A percentile compares a stretch with the other conserved stretches of the same genome.
Evolutionary conservation across 2,329 filamentous ascomycete genomes (phyloP).

Genomic region (Stenocarpella maydis): DNA sequence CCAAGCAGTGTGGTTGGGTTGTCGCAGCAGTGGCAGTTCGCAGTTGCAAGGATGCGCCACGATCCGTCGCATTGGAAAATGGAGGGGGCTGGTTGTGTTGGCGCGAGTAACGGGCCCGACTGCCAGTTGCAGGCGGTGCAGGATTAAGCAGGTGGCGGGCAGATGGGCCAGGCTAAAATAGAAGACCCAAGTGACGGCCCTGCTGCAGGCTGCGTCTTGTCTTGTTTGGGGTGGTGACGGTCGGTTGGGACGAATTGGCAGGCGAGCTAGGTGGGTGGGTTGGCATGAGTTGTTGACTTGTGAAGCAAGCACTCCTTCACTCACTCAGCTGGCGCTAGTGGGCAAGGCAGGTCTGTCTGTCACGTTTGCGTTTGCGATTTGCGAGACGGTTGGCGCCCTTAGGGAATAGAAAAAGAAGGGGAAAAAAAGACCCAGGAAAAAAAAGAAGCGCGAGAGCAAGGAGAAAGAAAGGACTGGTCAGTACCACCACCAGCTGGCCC

Average conservation of each 20-base stretch:
- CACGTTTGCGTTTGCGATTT: too few species aligned
- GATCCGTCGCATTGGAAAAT: constrained; percentile 34
- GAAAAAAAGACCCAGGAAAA: too few species aligned
- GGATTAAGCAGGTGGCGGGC: constrained; percentile 33
- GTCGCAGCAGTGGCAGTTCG: constrained; percentile 20
- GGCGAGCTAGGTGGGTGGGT: not conserved
- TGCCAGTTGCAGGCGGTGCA: constrained; percentile 6
- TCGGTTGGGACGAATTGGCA: constrained; percentile 17
- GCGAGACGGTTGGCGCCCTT: not conserved
- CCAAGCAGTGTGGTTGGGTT: constrained; percentile 16
- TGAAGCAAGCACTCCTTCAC: not conserved
- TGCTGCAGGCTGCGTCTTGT: constrained; percentile 4
- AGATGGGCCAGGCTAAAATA: constrained; percentile 7
- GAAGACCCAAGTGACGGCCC: constrained; percentile 9
- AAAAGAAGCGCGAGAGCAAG: not conserved
- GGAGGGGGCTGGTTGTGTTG: constrained; percentile 39
- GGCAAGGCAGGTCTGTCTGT: not conserved
- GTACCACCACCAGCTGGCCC: not conserved
- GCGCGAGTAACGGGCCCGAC: constrained; percentile 19
- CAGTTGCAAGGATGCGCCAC: constrained; percentile 30
- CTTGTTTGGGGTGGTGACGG: not conserved
- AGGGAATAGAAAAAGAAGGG: too few species aligned
- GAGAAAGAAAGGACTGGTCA: not conserved
- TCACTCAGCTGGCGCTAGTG: not conserved
- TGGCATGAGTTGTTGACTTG: too few species aligned